Percentiles rank a stretch among this genome's conserved stretches.
Conservation (phyloP, 345 rosid genomes). For the Firmiana major region DNA sequence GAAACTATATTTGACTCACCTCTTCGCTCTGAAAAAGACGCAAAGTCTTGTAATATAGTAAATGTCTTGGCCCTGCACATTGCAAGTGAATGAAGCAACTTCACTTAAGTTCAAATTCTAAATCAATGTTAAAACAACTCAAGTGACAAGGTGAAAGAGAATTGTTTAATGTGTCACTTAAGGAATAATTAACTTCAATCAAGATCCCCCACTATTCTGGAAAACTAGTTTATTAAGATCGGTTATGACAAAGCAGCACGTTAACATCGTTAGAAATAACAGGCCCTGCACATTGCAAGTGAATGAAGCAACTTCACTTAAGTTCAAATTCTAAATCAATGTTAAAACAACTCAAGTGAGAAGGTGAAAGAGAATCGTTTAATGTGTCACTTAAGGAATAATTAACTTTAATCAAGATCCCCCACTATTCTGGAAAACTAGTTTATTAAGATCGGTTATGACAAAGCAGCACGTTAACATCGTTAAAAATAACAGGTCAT, state of each 20-base stretch:
- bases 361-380: too few species aligned
- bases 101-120: background rate
- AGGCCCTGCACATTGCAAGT: background rate
- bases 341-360: background rate
- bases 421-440: background rate
- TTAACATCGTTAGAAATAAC: background rate
- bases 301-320: background rate
- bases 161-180: too few species aligned
- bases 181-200: background rate
- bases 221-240: background rate
- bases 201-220: background rate
- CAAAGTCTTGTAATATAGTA: constrained; percentile 63
- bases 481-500: background rate
- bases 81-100: background rate
- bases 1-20: constrained; percentile 35
- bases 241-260: background rate
- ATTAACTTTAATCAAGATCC: background rate
- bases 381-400: too few species aligned
- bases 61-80: constrained; percentile 69
- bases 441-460: background rate
- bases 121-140: background rate
- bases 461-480: background rate
- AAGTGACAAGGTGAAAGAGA: background rate
- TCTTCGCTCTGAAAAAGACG: constrained; percentile 69
- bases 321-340: background rate